A percentile compares a stretch with the other conserved stretches of the same genome.
phyloP scores from a whole-genome alignment of 805 yeast species.

The Hanseniaspora meyeri region DNA sequence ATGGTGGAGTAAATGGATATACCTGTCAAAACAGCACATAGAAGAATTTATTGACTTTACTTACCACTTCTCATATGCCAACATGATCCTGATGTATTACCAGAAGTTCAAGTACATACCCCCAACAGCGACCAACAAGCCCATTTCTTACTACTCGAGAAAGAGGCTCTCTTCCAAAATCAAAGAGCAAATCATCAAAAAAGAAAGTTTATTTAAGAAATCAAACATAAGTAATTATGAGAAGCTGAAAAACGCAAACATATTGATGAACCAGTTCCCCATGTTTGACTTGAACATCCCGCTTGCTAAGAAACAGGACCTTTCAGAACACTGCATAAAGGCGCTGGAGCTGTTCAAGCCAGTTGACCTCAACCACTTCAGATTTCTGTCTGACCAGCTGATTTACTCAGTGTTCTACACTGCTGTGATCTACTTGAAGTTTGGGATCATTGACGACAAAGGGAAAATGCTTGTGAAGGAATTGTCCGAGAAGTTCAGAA shows the following conservation, averaged over 20 bases:
- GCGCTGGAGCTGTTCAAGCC: constrained; percentile 17
- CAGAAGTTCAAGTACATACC: constrained; percentile 15
- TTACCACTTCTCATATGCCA: constrained; percentile 47
- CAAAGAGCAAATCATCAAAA: background rate
- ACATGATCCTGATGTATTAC: constrained; percentile 32
- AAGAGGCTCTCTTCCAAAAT: constrained; percentile 12
- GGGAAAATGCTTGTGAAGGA: constrained; percentile 16
- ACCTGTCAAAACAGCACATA: constrained; percentile 55
- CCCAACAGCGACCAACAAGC: background rate
- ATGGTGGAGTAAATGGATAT: constrained; percentile 63
- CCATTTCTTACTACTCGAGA: constrained; percentile 5
- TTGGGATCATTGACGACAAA: constrained; percentile 12
- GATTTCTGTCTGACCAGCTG: constrained; percentile 20
- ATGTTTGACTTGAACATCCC: constrained; percentile 18
- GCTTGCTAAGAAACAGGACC: constrained; percentile 13
- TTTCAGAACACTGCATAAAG: constrained; percentile 16
- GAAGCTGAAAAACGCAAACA: constrained; percentile 14
- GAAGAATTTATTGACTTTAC: constrained; percentile 64
- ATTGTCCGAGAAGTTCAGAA: constrained; percentile 19
- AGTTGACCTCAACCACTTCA: constrained; percentile 17
- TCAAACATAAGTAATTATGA: background rate
- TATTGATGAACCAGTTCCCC: constrained; percentile 16
- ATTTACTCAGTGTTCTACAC: constrained; percentile 18
- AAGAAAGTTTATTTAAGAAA: background rate
- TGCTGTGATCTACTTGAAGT: constrained; percentile 15